Percentiles rank a stretch among this genome's conserved stretches.
Conservation (phyloP, 306 rosid genomes). For the Nissolia schottii region DNA sequence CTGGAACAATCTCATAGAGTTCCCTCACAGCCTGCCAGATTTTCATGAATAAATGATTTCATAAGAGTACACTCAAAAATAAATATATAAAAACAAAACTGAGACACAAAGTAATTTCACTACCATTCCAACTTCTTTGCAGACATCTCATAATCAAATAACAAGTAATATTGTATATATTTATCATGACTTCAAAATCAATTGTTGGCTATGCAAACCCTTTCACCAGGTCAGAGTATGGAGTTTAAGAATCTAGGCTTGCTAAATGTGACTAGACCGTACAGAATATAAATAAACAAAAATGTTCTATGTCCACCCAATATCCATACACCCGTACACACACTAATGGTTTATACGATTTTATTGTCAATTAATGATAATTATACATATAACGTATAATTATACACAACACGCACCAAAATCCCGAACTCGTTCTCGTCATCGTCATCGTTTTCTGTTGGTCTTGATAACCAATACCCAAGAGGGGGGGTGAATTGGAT, state of each 20-base stretch:
- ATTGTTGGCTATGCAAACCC: neutral
- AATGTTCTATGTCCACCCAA: too few relatives aligned
- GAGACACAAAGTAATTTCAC: neutral
- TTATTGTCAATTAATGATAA: too few relatives aligned
- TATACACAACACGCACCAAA: too few relatives aligned
- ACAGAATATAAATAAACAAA: neutral
- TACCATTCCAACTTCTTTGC: neutral
- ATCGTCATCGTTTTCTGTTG: too few relatives aligned
- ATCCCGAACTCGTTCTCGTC: too few relatives aligned
- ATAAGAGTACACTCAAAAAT: neutral
- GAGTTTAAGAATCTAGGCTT: slow-evolving; percentile 2
- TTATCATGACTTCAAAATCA: neutral
- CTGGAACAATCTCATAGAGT: slow-evolving; percentile 80
- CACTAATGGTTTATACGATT: too few relatives aligned
- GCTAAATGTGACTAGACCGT: neutral
- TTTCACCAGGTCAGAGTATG: neutral
- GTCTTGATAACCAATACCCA: too few relatives aligned
- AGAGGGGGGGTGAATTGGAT: too few relatives aligned
- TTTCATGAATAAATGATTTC: neutral
- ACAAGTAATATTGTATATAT: neutral
- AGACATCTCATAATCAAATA: neutral
- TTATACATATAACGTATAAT: too few relatives aligned
- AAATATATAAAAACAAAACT: neutral
- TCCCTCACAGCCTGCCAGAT: slow-evolving; percentile 81
- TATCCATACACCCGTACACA: too few relatives aligned